Percentiles rank a stretch among this genome's conserved stretches.
Evolutionary conservation across 192 early-diverging fungal species (phyloP).

Genomic region (Mortierella hygrophila): DNA sequence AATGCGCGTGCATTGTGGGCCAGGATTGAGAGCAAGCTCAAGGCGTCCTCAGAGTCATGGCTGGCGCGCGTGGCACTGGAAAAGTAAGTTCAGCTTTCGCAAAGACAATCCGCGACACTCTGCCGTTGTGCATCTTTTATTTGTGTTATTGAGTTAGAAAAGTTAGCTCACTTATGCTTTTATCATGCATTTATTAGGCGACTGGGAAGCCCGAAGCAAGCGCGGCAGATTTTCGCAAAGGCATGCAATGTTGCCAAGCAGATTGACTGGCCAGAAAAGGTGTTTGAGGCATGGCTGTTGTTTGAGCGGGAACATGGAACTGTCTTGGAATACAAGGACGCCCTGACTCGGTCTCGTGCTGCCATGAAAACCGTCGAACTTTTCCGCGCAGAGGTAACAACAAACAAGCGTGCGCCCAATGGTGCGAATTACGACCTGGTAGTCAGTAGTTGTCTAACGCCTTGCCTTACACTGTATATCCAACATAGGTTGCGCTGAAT

Average conservation of each 20-base stretch:
- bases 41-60: conserved; percentile 29
- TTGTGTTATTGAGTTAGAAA: not conserved
- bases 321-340: conserved; percentile 25
- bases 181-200: not conserved
- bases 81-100: not conserved
- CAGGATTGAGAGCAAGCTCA: conserved; percentile 24
- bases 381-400: conserved; percentile 23
- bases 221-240: conserved; percentile 21
- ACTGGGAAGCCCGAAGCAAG: conserved; percentile 17
- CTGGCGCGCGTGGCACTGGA: conserved; percentile 33
- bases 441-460: not conserved
- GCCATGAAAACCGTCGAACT: conserved; percentile 35
- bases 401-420: not conserved
- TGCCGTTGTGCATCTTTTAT: not conserved
- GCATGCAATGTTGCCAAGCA: conserved; percentile 20
- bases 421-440: not conserved
- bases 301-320: conserved; percentile 36
- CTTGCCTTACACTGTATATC: not conserved
- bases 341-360: conserved; percentile 16
- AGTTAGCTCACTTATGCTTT: not conserved
- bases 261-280: conserved; percentile 49
- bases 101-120: too few relatives aligned
- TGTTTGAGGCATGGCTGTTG: conserved; percentile 36
- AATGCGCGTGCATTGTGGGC: conserved; percentile 37
- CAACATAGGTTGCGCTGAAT: not conserved